Conservation (phyloP, 192 early-diverging fungal genomes). For the Geranomyces michiganensis region DNA sequence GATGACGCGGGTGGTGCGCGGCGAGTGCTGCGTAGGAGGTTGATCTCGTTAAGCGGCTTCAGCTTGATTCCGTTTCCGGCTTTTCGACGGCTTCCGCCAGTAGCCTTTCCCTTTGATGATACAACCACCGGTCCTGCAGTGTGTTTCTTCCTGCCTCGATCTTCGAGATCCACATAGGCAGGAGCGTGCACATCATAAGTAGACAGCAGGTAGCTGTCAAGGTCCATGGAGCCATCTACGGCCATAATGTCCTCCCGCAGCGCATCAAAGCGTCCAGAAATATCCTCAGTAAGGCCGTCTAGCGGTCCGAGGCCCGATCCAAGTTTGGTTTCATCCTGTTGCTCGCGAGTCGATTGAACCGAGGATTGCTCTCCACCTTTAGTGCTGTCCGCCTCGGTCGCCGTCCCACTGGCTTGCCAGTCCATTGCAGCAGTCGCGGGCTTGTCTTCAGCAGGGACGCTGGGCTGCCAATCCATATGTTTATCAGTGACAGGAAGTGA, state of each 20-base stretch:
- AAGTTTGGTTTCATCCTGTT: background rate
- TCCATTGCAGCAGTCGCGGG: background rate
- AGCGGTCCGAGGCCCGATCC: slow-evolving; percentile 3
- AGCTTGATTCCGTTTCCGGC: slow-evolving; percentile 17
- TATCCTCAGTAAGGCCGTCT: slow-evolving; percentile 18
- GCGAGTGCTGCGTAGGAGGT: slow-evolving; percentile 10
- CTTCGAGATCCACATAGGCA: slow-evolving; percentile 6
- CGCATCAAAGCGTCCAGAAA: background rate
- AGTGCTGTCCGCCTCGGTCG: background rate
- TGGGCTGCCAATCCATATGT: slow-evolving; percentile 20
- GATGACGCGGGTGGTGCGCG: slow-evolving; percentile 6
- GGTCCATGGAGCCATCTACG: slow-evolving; percentile 26
- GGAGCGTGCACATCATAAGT: slow-evolving; percentile 23
- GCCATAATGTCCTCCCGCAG: slow-evolving; percentile 26
- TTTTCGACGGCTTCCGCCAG: slow-evolving; percentile 6
- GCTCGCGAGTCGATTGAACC: background rate
- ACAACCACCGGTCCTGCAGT: background rate
- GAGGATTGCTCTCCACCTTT: too few species aligned
- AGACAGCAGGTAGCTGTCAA: slow-evolving; percentile 24
- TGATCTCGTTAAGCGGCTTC: slow-evolving; percentile 24
- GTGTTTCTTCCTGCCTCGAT: slow-evolving; percentile 1
- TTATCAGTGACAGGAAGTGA: slow-evolving; percentile 13
- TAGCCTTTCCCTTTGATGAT: slow-evolving; percentile 4
- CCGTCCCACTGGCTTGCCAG: slow-evolving; percentile 2
- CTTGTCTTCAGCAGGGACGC: background rate